These are phyloP conservation scores for Thinopyrum obtusiflorum DNA, from an alignment of 202 grass and related monocot genomes.

Conservation along the genomic window DNA sequence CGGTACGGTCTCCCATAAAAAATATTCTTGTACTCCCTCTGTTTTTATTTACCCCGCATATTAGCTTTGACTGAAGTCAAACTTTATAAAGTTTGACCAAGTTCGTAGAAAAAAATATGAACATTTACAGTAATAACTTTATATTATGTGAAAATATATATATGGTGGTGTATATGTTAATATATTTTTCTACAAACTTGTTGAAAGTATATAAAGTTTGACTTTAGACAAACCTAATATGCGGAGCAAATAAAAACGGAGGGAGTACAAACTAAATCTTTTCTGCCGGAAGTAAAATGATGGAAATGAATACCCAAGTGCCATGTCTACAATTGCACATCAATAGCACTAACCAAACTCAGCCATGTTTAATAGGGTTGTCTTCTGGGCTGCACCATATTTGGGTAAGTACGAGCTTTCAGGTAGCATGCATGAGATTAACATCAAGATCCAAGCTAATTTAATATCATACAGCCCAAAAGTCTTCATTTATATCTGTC, in stretches of 20 bases:
- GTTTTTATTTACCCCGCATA: no score
- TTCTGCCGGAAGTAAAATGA: background rate
- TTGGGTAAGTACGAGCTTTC: background rate
- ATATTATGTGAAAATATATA: no score
- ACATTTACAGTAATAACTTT: no score
- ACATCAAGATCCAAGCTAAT: background rate
- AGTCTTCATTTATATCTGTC: background rate
- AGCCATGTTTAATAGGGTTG: background rate
- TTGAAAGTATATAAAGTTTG: no score
- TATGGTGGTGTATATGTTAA: no score
- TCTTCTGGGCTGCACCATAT: background rate
- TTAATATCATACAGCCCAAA: background rate
- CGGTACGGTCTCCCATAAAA: background rate
- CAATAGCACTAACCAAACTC: background rate
- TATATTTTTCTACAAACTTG: no score
- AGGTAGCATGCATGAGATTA: background rate
- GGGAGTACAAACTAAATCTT: background rate
- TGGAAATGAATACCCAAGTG: background rate
- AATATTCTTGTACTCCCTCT: background rate
- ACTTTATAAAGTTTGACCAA: no score
- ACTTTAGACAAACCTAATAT: no score
- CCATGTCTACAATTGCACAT: background rate
- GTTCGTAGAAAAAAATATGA: no score
- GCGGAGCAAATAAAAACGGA: no score
- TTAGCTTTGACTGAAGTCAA: no score